phyloP scores from a whole-genome alignment of 345 rosid species.

The Salix koriyanagi region DNA sequence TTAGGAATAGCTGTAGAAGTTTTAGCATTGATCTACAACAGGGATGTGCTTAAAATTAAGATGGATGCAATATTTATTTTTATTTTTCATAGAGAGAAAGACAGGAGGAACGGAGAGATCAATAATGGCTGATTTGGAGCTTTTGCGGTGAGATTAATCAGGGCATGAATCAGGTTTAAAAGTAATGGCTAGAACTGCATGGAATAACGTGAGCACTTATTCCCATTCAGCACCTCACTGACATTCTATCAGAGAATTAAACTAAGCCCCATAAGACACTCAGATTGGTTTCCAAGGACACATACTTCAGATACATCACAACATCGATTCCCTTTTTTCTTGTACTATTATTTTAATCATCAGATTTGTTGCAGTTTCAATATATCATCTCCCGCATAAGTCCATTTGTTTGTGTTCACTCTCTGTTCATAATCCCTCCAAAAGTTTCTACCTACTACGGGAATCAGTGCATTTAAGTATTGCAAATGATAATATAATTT shows the following conservation, averaged over 20 bases:
- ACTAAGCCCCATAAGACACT: constrained; percentile 24
- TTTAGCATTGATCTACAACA: not conserved
- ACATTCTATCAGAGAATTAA: constrained; percentile 51
- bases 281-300: constrained; percentile 20
- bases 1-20: not conserved
- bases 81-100: not conserved
- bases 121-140: not conserved
- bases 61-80: not conserved
- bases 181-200: constrained; percentile 28
- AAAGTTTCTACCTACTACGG: constrained; percentile 53
- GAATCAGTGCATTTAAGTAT: constrained; percentile 54
- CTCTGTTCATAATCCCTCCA: constrained; percentile 50
- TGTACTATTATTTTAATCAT: constrained; percentile 37
- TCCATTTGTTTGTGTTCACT: constrained; percentile 44
- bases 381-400: constrained; percentile 23
- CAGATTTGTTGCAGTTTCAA: constrained; percentile 24
- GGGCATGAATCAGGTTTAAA: constrained; percentile 6
- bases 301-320: constrained; percentile 56
- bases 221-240: constrained; percentile 58
- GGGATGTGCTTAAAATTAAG: not conserved
- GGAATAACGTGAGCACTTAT: constrained; percentile 38
- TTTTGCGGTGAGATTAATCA: not conserved
- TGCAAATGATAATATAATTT: constrained; percentile 13
- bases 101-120: not conserved
- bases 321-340: constrained; percentile 69